Percentiles rank a stretch among this genome's conserved stretches.
Conservation (phyloP, 2,329 filamentous ascomycete species). For the Stagonosporopsis chrysanthemi region DNA sequence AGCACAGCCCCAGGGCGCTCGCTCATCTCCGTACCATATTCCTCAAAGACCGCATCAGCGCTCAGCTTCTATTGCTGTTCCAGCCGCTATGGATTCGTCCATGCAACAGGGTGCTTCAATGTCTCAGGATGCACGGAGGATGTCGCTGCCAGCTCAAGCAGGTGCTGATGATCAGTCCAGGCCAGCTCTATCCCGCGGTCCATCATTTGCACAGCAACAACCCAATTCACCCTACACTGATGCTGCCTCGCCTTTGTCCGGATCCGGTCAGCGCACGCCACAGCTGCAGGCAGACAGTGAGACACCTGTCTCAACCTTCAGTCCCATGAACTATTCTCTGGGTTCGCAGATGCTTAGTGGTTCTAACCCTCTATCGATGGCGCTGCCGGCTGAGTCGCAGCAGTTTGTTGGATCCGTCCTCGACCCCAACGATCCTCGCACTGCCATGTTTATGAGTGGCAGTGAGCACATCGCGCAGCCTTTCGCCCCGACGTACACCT, state of each 20-base stretch:
- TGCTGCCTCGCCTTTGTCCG: constrained; percentile 25
- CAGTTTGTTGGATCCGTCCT: constrained; percentile 59
- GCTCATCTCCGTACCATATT: constrained; percentile 57
- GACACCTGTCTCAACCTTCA: constrained; percentile 32
- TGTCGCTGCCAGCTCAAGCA: constrained; percentile 53
- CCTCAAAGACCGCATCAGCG: constrained; percentile 53
- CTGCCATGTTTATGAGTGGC: constrained; percentile 56
- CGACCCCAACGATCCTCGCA: constrained; percentile 55
- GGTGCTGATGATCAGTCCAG: constrained; percentile 24
- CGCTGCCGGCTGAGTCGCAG: constrained; percentile 61
- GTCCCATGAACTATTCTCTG: constrained; percentile 35
- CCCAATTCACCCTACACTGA: constrained; percentile 35
- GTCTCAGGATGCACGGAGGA: constrained; percentile 45
- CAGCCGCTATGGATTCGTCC: constrained; percentile 44
- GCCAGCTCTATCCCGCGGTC: constrained; percentile 30
- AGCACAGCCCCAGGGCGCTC: constrained; percentile 44
- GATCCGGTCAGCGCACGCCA: constrained; percentile 35
- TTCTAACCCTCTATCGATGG: constrained; percentile 57
- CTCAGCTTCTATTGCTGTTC: constrained; percentile 55
- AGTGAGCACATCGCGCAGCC: constrained; percentile 52
- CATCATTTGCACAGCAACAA: constrained; percentile 28
- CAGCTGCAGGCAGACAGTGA: constrained; percentile 29
- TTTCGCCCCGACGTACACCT: constrained; percentile 53
- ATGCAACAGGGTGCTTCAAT: constrained; percentile 30
- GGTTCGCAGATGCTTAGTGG: constrained; percentile 41